Evolutionary conservation across 2,329 filamentous ascomycete species (phyloP).

Genomic region (Aspergillus novofumigatus): DNA sequence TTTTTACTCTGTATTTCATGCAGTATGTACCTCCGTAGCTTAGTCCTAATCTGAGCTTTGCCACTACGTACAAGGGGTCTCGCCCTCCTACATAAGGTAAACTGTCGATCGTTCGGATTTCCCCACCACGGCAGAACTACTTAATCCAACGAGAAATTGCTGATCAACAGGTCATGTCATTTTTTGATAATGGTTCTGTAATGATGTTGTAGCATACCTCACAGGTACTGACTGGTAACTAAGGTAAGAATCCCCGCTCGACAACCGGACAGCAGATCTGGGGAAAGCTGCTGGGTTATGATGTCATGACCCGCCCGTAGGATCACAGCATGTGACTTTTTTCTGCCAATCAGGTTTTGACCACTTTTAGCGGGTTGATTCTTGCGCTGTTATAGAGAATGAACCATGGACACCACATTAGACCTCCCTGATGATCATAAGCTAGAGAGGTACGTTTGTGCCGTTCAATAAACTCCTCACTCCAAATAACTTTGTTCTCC

Average conservation of each 20-base stretch:
- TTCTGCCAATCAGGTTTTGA: neutral
- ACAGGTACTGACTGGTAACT: neutral
- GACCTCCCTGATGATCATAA: neutral
- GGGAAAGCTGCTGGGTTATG: slow-evolving; percentile 9
- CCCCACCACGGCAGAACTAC: neutral
- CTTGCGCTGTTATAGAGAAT: no score
- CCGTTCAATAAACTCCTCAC: no score
- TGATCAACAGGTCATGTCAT: neutral
- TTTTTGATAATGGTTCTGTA: neutral
- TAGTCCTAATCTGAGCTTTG: neutral
- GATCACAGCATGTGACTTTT: neutral
- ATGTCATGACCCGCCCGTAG: slow-evolving; percentile 6
- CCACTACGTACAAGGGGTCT: neutral
- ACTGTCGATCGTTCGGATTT: neutral
- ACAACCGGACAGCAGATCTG: slow-evolving; percentile 2
- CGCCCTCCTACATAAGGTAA: neutral
- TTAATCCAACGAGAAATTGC: neutral
- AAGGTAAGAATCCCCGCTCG: neutral
- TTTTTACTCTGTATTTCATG: no score
- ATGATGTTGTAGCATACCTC: no score
- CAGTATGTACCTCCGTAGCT: neutral
- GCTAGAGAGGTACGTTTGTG: neutral
- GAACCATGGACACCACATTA: neutral
- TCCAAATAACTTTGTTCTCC: no score
- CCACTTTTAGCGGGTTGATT: neutral